Evolutionary conservation across 176 grass and related monocot genomes (phyloP), one percentile per base, ranked within the genome.

Genomic region (Musa schizocarpa): DNA sequence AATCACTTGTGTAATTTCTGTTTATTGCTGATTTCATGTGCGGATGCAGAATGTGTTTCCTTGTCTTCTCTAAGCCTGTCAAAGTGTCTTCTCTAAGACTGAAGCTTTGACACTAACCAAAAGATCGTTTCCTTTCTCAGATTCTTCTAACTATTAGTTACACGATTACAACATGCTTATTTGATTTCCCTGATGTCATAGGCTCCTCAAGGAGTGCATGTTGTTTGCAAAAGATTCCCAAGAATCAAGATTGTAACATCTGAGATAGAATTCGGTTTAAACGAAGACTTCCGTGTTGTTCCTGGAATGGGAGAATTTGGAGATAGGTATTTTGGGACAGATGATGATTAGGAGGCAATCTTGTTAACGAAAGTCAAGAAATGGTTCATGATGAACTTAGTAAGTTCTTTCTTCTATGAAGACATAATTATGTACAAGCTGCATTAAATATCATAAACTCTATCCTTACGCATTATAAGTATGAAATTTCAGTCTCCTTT

Each of bases 301-400:
- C 93, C 93, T 26, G 93, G 93, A 26, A 74, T 97, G 84, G 93
- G 93, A 1, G 93, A 97, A 72, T 97, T 92, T 63, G 93, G 93
- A 0, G 93, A 97, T 57, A 83, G 90, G 55, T 93, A 97, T 73
- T 97, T 97, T 22, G 93, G 93, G 52, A 97, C 93, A 26, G 85
- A 88, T 76, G 54, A 70, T 50, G 34, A 70, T 70, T 70, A 51
- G 66, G 4, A 69, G 67, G 34, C 34, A 19, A n/a, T 70, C 16
- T 51, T 70, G 17, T 19, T 8, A 61, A n/a, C 16, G 1, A 61
- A 61, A 43, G 34, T 43, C 4, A 43, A 43, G 34, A 43, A 43
- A 43, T 43, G 17, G 13, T 61, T 61, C 55, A 16, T 57, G 13
- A 12, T 57, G 13, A 57, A 57, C 55, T 16, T 16, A 6, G 55